A percentile compares a stretch with the other conserved stretches of the same genome.
Evolutionary conservation across 2,329 filamentous ascomycete genomes (phyloP).

Genomic region (Orbilia blumenaviensis): DNA sequence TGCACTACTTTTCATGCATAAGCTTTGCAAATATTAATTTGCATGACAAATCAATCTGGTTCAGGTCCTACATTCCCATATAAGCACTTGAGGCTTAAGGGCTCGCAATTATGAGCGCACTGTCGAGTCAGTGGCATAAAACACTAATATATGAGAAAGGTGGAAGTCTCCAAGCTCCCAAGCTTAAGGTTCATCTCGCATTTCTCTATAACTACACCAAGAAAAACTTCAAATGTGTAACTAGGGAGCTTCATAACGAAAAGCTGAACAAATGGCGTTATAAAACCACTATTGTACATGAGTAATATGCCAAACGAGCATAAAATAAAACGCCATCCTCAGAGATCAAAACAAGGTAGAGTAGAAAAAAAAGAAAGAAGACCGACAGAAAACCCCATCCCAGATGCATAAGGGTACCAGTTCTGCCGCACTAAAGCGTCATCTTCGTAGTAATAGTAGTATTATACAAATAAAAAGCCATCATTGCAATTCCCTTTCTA

Average conservation of each 20-base stretch:
- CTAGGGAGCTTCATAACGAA: background rate
- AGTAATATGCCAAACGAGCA: slow-evolving; percentile 8
- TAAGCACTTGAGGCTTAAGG: too few species aligned
- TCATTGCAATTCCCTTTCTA: slow-evolving; percentile 7
- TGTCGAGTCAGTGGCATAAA: too few species aligned
- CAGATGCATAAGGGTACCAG: slow-evolving; percentile 36
- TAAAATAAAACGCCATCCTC: slow-evolving; percentile 45
- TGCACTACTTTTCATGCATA: too few species aligned
- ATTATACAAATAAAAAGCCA: slow-evolving; percentile 37
- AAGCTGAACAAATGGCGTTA: slow-evolving; percentile 25
- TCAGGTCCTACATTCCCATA: too few species aligned
- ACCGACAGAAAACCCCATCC: slow-evolving; percentile 27
- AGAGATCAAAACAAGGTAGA: slow-evolving; percentile 11
- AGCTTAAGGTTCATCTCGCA: too few species aligned
- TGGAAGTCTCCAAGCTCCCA: too few species aligned
- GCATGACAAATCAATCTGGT: too few species aligned
- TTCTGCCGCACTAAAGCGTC: slow-evolving; percentile 14
- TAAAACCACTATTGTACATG: slow-evolving; percentile 45
- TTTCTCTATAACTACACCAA: too few species aligned
- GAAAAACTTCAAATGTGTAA: background rate
- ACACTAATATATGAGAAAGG: too few species aligned
- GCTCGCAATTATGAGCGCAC: too few species aligned
- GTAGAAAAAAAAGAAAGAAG: slow-evolving; percentile 11
- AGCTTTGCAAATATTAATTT: too few species aligned
- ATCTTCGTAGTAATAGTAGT: background rate